Evolutionary conservation across 257 asterid genomes (phyloP), one percentile per base, ranked within the genome.

Genomic region (Avicennia marina): DNA sequence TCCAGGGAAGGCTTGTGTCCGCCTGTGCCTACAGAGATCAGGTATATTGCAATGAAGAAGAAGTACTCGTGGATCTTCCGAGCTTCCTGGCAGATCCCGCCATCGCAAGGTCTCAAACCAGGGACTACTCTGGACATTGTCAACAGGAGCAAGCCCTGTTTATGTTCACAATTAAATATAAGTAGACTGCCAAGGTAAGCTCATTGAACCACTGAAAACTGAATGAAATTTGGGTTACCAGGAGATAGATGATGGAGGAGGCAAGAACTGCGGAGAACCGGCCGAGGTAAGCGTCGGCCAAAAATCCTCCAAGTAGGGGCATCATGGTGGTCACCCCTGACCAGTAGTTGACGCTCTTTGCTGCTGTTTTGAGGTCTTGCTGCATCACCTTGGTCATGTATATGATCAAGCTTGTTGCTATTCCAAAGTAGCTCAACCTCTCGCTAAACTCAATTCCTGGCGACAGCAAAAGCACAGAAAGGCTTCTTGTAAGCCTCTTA

Each of bases 281-380:
- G n/a, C 98, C 95, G 16, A 91, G 81, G 65, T 81, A 91, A 36
- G 95, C 81, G 60, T 91, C 96, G 21, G 98, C 95, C 4, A 88
- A 8, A 58, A 85, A 91, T 1, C 96, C 98, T 19, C 98, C 98
- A 4, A 83, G n/a, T 7, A 91, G 64, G 11, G 98, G 96, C 89
- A 85, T 88, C 64, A 80, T 40, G 10, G 95, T 81, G 49, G 95
- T 88, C 1, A 88, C 94, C 0, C 98, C 98, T 0, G 81, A 11
- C 98, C 98, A 91, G 16, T 76, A 78, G 54, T 88, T 88, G 4
- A 85, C 98, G 34, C 49, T 81, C 34, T 73, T 81, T 1, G 88
- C 96, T 3, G 98, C 93, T 2, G 86, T 77, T 72, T 76, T 81
- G 1, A 88, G 74, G 84, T 88, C 96, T 58, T 78, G 75, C 32